Base-by-base conservation (phyloP, 2,329 filamentous ascomycete species). In the Trichophyton mentagrophytes region DNA sequence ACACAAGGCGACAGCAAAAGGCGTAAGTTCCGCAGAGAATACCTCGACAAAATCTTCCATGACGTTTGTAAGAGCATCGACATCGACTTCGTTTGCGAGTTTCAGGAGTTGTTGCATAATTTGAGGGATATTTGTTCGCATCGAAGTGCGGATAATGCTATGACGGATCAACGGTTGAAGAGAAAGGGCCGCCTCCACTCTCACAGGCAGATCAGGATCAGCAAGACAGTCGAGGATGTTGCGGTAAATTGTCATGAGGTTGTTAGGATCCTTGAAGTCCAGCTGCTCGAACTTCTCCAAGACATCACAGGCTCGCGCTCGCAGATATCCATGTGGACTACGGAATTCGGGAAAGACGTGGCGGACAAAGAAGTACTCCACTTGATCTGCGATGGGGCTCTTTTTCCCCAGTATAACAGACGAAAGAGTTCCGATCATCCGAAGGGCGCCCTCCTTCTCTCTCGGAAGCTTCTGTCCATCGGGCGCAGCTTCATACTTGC, bases 21-120 rank as follows among this genome's bases (percentile, higher is more conserved):
- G 93, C 4, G 93, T 97, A 55, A 99, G 82, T 72, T 99, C 93
- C 2, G 90, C 83, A n/a, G 93, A 92, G 71, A 99, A 99, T 1
- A 97, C 91, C 74, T 99, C 93, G 53, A 99, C 93, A 71, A 99
- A 99, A 71, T 99, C 93, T 75, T 99, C 93, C 93, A 99, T 99
- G 44, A 99, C 93, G 69, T 97, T 97, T 22, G 93, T 92, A 46
- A 99, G 80, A 3, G 93, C 91, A 73, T 99, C 93, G 56, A 99
- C 92, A 71, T 99, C 93, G 62, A 95, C 93, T 75, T 99, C 93
- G 70, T 99, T 99, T 30, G 93, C 92, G 61, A 99, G 79, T 77
- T 97, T 97, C 60, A 99, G 81, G 13, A 99, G 82, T 75, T 99
- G 92, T 76, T 97, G 95, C 93, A 99, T 99, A 69, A 99, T 97